Percentiles rank a stretch among this genome's conserved stretches.
phyloP scores from a whole-genome alignment of 306 rosid genomes.

The Fagus crenata region DNA sequence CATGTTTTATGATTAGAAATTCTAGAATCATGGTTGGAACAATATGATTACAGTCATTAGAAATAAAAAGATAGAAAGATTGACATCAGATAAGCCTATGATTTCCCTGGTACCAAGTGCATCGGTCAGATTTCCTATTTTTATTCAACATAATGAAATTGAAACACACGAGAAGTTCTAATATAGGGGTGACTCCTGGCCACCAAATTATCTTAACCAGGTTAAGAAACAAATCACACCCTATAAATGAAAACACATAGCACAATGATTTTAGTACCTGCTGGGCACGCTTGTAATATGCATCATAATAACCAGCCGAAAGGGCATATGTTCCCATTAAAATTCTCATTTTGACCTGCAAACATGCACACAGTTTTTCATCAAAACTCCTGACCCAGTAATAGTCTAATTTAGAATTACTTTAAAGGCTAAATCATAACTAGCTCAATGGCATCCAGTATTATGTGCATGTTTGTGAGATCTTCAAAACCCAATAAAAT shows the following conservation, averaged over 20 bases:
- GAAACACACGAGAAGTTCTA: not conserved
- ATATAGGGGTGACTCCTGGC: conserved; percentile 5
- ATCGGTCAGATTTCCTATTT: conserved; percentile 3
- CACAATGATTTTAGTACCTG: conserved; percentile 57
- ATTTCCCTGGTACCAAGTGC: not conserved
- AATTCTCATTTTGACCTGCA: conserved; percentile 97
- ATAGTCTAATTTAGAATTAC: not conserved
- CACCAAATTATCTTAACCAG: conserved; percentile 22
- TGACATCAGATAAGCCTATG: not conserved
- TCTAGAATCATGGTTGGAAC: not conserved
- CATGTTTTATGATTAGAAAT: not conserved
- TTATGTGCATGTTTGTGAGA: conserved; percentile 13
- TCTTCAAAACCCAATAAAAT: not conserved
- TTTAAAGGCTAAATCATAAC: not conserved
- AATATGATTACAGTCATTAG: not conserved
- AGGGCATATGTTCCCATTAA: conserved; percentile 93
- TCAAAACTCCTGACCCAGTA: conserved; percentile 2
- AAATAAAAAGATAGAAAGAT: not conserved
- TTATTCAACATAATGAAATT: conserved; percentile 1
- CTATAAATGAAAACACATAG: conserved; percentile 7
- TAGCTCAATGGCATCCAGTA: not conserved
- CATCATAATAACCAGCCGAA: conserved; percentile 98
- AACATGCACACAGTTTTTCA: conserved; percentile 17
- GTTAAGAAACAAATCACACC: conserved; percentile 9
- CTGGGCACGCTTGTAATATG: conserved; percentile 96